Evolutionary conservation across 495 filamentous ascomycete species (phyloP), one percentile per base, ranked within the genome.

Genomic region (Filosporella fistucella): DNA sequence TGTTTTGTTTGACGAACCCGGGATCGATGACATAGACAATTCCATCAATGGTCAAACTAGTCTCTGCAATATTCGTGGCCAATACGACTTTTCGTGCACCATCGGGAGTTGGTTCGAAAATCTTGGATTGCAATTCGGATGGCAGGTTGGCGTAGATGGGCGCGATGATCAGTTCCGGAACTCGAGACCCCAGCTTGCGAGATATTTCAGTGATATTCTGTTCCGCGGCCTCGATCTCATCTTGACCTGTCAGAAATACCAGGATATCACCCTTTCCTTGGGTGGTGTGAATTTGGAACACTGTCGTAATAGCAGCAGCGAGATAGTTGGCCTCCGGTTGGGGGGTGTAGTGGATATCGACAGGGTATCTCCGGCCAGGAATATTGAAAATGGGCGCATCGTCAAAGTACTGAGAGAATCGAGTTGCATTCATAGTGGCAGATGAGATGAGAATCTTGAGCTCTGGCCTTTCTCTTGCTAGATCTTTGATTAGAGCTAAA

Each of bases 381-480:
- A 98, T 86, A 59, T 95, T 93, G 70, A 96, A 95, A 49, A 97
- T 96, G 9, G 94, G 91, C 2, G 87, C 87, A 61, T 94, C 86
- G 64, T 97, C 89, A 55, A 96, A 96, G 62, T 95, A 98, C 32
- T 82, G 72, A 13, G 87, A 81, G 58, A 98, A 96, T 59, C 95
- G 94, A 61, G 93, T 81, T 4, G 93, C 91, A 59, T 98, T 89
- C 74, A 97, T 88, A 0, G 93, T 98, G 1, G 94, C 93, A 0
- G 89, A 95, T 18, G 89, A 94, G 41, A 98, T 95, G 18, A 98
- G 73, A 4, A 98, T 68, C 65, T 94, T 95, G 38, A 98, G 67
- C 50, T 97, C 93, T 18, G 89, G 88, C 20, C 91, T 71, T 37
- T 85, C 85, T 47, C 89, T 76, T 11, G 88, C 85, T 48, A 97